These are phyloP conservation scores for Coniochaeta sp. DNA, from an alignment of 2,329 filamentous ascomycete species.

Conservation along the genomic window DNA sequence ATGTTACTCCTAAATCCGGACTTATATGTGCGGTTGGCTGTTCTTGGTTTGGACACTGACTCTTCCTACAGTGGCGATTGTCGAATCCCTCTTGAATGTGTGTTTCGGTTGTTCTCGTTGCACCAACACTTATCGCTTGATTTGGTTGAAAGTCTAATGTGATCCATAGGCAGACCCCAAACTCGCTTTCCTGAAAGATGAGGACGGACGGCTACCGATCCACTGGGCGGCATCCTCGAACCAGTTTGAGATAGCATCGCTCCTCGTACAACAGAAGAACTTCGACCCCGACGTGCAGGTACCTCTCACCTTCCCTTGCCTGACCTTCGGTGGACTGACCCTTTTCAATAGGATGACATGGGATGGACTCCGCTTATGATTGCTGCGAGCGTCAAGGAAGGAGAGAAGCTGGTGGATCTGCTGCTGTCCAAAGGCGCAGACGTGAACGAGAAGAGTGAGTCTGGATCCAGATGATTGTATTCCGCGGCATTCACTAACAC, in stretches of 20 bases:
- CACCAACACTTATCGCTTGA: too few relatives aligned
- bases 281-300: slow-evolving; percentile 84
- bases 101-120: too few relatives aligned
- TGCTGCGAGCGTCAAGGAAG: slow-evolving; percentile 65
- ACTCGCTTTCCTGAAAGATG: slow-evolving; percentile 64
- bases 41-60: too few relatives aligned
- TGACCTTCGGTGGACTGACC: not conserved
- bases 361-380: slow-evolving; percentile 87
- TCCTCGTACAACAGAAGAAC: slow-evolving; percentile 61
- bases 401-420: slow-evolving; percentile 60
- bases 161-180: slow-evolving; percentile 79
- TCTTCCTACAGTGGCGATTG: slow-evolving; percentile 49
- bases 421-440: slow-evolving; percentile 65
- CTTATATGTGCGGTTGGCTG: too few relatives aligned
- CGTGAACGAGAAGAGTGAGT: slow-evolving; percentile 62
- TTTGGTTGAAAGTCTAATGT: too few relatives aligned
- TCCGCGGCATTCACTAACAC: slow-evolving; percentile 9
- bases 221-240: slow-evolving; percentile 94
- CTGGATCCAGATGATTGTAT: not conserved
- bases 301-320: slow-evolving; percentile 1
- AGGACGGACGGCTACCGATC: slow-evolving; percentile 81
- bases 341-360: slow-evolving; percentile 52
- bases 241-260: slow-evolving; percentile 63
- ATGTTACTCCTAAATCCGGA: too few relatives aligned
- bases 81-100: slow-evolving; percentile 69